phyloP scores from a whole-genome alignment of 495 filamentous ascomycete species.

The Hyaloscypha hepaticicola region DNA sequence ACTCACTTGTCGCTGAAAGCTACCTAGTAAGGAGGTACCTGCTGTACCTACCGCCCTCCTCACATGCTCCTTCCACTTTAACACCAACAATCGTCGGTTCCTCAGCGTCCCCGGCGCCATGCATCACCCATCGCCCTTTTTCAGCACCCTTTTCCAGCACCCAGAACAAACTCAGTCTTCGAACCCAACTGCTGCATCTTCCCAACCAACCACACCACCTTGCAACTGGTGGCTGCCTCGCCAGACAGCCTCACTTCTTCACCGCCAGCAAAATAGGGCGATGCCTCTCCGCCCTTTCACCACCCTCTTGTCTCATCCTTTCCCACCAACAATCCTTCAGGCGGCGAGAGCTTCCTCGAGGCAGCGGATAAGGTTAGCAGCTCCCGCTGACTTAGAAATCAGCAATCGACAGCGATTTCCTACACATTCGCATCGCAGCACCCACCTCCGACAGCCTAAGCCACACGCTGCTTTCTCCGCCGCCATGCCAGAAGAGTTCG shows the following conservation, averaged over 20 bases:
- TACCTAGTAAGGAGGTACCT: no score
- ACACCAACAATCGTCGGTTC: no score
- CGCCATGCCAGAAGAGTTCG: constrained; percentile 17
- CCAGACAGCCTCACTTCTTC: constrained; percentile 10
- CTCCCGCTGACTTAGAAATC: background rate
- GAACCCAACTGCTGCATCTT: no score
- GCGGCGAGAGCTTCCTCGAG: constrained; percentile 1
- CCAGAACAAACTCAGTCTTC: background rate
- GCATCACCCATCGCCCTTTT: background rate
- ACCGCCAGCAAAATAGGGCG: constrained; percentile 20
- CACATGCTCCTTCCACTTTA: no score
- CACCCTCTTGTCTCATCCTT: background rate
- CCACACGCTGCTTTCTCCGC: constrained; percentile 13
- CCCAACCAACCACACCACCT: background rate
- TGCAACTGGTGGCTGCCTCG: background rate
- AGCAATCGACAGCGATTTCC: background rate
- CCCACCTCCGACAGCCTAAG: background rate
- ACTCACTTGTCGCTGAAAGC: no score
- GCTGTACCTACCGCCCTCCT: no score
- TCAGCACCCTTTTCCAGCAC: background rate
- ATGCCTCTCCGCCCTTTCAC: background rate
- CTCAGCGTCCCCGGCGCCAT: no score
- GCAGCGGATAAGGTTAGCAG: constrained; percentile 1
- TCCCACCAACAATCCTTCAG: background rate
- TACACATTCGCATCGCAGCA: background rate